Percentiles rank a stretch among this genome's conserved stretches.
phyloP scores from a whole-genome alignment of 1,284 basidiomycete species.

The Irpex rosettiformis region DNA sequence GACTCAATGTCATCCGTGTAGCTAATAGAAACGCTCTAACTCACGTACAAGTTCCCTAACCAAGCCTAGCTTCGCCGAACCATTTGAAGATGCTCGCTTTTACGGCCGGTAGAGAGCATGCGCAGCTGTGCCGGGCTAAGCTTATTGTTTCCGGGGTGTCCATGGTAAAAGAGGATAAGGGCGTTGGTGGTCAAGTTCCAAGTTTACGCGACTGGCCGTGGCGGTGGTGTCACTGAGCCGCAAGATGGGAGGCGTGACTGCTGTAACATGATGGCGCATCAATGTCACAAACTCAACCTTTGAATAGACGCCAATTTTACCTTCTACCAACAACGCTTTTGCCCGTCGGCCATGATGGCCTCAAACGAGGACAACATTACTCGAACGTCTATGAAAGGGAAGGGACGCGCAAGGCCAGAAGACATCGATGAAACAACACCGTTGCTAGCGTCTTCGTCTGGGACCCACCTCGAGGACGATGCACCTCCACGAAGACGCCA shows the following conservation, averaged over 20 bases:
- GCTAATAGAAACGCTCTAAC: too few relatives aligned
- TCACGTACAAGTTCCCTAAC: too few relatives aligned
- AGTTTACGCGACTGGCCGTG: too few relatives aligned
- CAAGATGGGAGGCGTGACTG: background rate
- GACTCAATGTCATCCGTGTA: too few relatives aligned
- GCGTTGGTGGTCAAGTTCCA: too few relatives aligned
- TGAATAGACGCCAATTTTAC: background rate
- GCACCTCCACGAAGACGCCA: slow-evolving; percentile 24
- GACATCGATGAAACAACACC: slow-evolving; percentile 44
- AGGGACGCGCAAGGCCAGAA: slow-evolving; percentile 30
- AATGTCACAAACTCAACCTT: background rate
- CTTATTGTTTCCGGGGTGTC: too few relatives aligned
- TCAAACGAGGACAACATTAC: slow-evolving; percentile 2
- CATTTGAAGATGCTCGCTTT: too few relatives aligned
- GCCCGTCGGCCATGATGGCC: slow-evolving; percentile 14
- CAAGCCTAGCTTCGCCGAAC: too few relatives aligned
- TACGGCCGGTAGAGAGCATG: too few relatives aligned
- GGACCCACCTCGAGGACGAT: slow-evolving; percentile 20
- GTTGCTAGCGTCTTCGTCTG: slow-evolving; percentile 31
- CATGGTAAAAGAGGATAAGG: too few relatives aligned
- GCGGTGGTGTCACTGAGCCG: too few relatives aligned
- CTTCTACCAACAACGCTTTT: background rate
- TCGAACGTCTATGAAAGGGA: slow-evolving; percentile 37
- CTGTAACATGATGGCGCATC: background rate
- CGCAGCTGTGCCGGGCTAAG: too few relatives aligned